Evolutionary conservation across 129 eudicot species (phyloP).

Genomic region (Helichrysum umbraculigerum): DNA sequence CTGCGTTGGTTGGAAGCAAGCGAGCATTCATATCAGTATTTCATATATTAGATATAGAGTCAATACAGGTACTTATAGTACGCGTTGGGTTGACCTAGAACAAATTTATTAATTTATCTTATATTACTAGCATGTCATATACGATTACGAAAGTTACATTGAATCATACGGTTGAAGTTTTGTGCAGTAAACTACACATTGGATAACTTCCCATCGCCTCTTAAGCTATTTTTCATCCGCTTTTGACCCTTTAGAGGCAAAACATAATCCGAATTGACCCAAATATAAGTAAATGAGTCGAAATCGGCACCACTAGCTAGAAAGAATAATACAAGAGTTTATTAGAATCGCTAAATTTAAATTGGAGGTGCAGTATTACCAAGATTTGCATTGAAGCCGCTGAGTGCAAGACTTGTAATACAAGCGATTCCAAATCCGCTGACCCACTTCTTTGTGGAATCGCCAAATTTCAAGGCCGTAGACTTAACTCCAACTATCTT

Average conservation of each 20-base stretch:
- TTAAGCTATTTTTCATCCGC: background rate
- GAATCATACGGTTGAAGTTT: background rate
- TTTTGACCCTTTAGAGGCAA: no score
- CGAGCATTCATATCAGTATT: conserved; percentile 2
- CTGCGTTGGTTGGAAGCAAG: conserved; percentile 47
- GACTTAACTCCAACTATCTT: conserved; percentile 85
- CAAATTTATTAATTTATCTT: background rate
- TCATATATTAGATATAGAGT: background rate
- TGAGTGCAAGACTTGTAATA: conserved; percentile 68
- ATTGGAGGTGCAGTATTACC: conserved; percentile 41
- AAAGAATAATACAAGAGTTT: background rate
- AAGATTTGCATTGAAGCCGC: conserved; percentile 73
- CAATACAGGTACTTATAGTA: background rate
- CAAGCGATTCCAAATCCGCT: conserved; percentile 71
- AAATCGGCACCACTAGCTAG: background rate
- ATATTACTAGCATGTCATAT: background rate
- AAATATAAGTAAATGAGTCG: background rate
- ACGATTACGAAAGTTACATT: background rate
- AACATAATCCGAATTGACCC: background rate
- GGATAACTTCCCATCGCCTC: background rate
- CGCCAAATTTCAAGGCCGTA: conserved; percentile 85
- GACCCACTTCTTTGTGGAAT: conserved; percentile 71
- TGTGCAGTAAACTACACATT: background rate
- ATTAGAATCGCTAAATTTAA: background rate
- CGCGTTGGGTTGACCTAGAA: no score